A percentile compares a stretch with the other conserved stretches of the same genome.
These are phyloP conservation scores for Didymella lethalis DNA, from an alignment of 2,329 filamentous ascomycete species.

Conservation along the genomic window DNA sequence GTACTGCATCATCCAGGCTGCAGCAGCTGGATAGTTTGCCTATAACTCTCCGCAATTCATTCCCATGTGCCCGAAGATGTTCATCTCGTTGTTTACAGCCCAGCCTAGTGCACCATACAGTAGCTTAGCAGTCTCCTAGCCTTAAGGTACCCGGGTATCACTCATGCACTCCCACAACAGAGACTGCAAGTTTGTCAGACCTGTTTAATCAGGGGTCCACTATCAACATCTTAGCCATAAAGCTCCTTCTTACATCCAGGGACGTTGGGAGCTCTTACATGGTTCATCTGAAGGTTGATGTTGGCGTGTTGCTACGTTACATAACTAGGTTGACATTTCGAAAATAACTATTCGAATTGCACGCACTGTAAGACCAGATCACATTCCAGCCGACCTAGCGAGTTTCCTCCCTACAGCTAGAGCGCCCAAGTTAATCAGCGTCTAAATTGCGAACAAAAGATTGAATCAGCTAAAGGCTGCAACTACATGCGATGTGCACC, in stretches of 20 bases:
- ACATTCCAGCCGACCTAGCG: background rate
- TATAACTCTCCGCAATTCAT: slow-evolving; percentile 58
- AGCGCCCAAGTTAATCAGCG: too few species aligned
- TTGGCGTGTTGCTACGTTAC: slow-evolving; percentile 55
- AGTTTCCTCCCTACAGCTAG: background rate
- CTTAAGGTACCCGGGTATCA: slow-evolving; percentile 63
- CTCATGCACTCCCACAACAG: slow-evolving; percentile 63
- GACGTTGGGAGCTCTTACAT: slow-evolving; percentile 32
- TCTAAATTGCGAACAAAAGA: background rate
- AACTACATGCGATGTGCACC: background rate
- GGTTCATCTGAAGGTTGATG: slow-evolving; percentile 70
- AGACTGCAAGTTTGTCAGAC: slow-evolving; percentile 56
- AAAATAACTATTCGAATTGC: background rate
- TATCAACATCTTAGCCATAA: background rate
- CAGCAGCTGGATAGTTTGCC: slow-evolving; percentile 56
- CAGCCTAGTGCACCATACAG: slow-evolving; percentile 65
- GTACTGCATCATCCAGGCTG: slow-evolving; percentile 68
- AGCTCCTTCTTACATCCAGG: background rate
- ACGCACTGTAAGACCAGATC: background rate
- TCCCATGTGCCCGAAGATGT: slow-evolving; percentile 65
- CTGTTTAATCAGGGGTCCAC: slow-evolving; percentile 64
- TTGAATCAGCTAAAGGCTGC: background rate
- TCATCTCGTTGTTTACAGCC: slow-evolving; percentile 66
- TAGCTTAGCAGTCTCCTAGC: slow-evolving; percentile 60
- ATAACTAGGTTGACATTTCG: too few species aligned